Conservation (phyloP, 345 rosid species). For the Eutrema yunnanense region DNA sequence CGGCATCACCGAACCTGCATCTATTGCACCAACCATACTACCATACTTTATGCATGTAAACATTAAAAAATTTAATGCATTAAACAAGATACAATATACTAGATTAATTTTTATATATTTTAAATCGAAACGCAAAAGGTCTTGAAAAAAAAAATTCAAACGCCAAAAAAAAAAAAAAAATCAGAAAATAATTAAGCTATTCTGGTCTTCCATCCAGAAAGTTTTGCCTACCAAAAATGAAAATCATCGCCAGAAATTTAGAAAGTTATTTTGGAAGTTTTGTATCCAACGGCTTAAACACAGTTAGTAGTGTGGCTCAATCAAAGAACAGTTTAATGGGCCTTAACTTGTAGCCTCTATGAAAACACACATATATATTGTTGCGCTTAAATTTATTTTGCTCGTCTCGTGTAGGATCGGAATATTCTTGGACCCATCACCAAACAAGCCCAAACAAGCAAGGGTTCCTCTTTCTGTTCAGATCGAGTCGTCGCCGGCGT, state of each 20-base stretch:
- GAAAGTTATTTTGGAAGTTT: not conserved
- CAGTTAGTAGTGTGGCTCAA: not conserved
- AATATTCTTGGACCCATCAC: not conserved
- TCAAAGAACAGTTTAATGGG: not conserved
- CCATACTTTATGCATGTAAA: no score
- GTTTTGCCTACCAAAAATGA: not conserved
- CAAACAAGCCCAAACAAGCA: not conserved
- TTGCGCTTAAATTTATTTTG: not conserved
- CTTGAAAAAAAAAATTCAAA: not conserved
- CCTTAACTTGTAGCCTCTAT: not conserved
- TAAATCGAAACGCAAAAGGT: not conserved
- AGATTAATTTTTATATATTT: not conserved
- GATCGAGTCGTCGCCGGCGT: not conserved
- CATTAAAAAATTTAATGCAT: no score
- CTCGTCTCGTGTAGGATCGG: not conserved
- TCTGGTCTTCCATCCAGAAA: not conserved
- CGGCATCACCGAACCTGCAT: no score
- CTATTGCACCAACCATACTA: no score
- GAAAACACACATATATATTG: not conserved
- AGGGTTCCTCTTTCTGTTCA: conserved; percentile 1
- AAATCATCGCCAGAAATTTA: not conserved
- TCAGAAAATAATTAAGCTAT: not conserved
- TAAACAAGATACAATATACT: not conserved
- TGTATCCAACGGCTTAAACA: not conserved
- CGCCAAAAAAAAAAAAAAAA: not conserved